Evolutionary conservation across 768 basidiomycete genomes (phyloP).

Genomic region (Suillus cothurnatus): DNA sequence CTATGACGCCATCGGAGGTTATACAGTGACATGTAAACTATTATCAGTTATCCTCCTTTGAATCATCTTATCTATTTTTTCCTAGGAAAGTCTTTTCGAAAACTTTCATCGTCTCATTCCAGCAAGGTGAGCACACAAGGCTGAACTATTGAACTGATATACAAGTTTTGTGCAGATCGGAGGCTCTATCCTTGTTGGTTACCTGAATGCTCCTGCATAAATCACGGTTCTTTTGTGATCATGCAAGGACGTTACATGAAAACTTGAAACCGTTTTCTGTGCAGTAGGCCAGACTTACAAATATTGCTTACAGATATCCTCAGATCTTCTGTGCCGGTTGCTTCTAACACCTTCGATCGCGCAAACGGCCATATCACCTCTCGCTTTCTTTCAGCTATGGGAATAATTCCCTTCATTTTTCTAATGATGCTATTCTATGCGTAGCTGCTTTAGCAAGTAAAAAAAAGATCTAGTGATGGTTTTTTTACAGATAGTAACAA

Average conservation of each 20-base stretch:
- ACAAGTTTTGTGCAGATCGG: neutral
- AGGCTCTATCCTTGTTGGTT: neutral
- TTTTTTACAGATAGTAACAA: neutral
- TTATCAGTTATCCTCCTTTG: neutral
- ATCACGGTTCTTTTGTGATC: neutral
- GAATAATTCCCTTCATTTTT: conserved; percentile 17
- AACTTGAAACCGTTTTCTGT: neutral
- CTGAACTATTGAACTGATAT: neutral
- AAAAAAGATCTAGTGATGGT: neutral
- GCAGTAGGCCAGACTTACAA: neutral
- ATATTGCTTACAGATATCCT: neutral
- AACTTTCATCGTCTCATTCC: too few relatives aligned
- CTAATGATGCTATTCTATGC: neutral
- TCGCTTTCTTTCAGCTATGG: conserved; percentile 38
- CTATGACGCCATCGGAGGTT: conserved; percentile 48
- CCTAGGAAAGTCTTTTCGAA: too few relatives aligned
- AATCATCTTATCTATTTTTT: neutral
- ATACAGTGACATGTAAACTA: neutral
- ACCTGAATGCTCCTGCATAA: neutral
- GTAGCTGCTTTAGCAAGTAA: neutral
- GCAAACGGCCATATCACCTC: conserved; percentile 32
- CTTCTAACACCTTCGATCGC: neutral
- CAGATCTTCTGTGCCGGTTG: neutral
- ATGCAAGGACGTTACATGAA: neutral
- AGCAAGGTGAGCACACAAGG: neutral